Conservation (phyloP, 1,284 basidiomycete species). For the Ceratobasidium sp. region DNA sequence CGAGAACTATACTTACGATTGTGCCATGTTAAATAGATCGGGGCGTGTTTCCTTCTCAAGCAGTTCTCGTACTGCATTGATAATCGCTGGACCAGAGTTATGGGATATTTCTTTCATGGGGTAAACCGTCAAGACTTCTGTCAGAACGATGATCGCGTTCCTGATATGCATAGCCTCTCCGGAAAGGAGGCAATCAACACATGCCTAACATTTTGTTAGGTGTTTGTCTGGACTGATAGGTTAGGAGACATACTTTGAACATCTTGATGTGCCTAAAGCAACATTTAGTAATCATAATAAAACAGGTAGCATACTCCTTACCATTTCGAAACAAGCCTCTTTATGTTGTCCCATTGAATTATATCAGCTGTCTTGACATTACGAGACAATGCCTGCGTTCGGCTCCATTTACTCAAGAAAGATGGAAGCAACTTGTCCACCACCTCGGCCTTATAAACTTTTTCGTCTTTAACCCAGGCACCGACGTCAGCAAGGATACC, state of each 20-base stretch:
- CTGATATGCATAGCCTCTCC: constrained; percentile 96
- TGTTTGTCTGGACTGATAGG: constrained; percentile 37
- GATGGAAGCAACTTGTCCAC: constrained; percentile 60
- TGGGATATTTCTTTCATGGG: constrained; percentile 74
- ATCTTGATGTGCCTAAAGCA: constrained; percentile 34
- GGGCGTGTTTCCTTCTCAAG: constrained; percentile 80
- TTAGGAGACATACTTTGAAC: constrained; percentile 52
- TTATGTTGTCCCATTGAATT: constrained; percentile 69
- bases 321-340: constrained; percentile 82
- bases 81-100: constrained; percentile 70
- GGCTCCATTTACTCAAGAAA: constrained; percentile 33
- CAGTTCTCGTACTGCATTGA: constrained; percentile 75
- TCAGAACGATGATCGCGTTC: constrained; percentile 90
- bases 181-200: constrained; percentile 53
- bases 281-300: constrained; percentile 14
- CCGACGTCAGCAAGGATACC: constrained; percentile 81
- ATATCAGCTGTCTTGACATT: constrained; percentile 60
- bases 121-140: constrained; percentile 89
- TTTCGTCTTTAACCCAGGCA: constrained; percentile 81
- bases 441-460: constrained; percentile 74
- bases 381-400: constrained; percentile 12
- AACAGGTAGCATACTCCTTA: constrained; percentile 71
- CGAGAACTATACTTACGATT: constrained; percentile 67
- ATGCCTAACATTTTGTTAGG: constrained; percentile 49
- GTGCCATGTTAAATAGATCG: constrained; percentile 69